A percentile compares a stretch with the other conserved stretches of the same genome.
phyloP scores from a whole-genome alignment of 306 rosid genomes.

The Trichosanthes cucumerina region DNA sequence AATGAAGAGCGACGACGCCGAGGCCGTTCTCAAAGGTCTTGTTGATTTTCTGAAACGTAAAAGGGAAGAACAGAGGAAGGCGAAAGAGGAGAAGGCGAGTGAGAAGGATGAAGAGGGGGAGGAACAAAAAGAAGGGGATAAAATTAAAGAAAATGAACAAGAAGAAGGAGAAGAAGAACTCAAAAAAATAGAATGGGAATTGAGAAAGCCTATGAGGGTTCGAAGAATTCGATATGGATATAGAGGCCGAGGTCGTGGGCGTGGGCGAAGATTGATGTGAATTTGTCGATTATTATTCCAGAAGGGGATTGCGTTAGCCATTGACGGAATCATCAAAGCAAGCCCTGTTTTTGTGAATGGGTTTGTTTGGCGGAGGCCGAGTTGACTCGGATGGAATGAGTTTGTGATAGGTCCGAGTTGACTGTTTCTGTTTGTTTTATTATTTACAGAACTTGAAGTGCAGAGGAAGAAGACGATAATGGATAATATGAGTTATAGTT shows the following conservation, averaged over 20 bases:
- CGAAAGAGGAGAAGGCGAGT: background rate
- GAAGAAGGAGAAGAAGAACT: too few species aligned
- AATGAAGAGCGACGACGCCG: constrained; percentile 35
- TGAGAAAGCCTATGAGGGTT: background rate
- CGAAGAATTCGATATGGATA: background rate
- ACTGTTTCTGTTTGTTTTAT: too few species aligned
- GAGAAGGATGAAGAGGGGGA: background rate
- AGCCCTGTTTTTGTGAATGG: background rate
- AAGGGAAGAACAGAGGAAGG: background rate
- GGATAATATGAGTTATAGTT: background rate
- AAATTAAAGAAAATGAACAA: background rate
- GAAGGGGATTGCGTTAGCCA: background rate
- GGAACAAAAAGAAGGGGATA: background rate
- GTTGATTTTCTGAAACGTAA: constrained; percentile 19
- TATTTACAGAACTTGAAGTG: too few species aligned
- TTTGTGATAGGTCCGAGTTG: background rate
- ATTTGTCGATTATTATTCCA: background rate
- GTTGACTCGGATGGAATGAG: background rate
- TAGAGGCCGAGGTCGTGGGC: background rate
- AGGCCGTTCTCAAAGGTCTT: constrained; percentile 19
- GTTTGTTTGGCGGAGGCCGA: background rate
- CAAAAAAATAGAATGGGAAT: background rate
- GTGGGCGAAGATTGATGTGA: background rate
- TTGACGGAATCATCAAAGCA: background rate
- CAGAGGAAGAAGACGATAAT: background rate